These are phyloP conservation scores for Gremmenia infestans DNA, from an alignment of 2,329 filamentous ascomycete species.

Conservation along the genomic window DNA sequence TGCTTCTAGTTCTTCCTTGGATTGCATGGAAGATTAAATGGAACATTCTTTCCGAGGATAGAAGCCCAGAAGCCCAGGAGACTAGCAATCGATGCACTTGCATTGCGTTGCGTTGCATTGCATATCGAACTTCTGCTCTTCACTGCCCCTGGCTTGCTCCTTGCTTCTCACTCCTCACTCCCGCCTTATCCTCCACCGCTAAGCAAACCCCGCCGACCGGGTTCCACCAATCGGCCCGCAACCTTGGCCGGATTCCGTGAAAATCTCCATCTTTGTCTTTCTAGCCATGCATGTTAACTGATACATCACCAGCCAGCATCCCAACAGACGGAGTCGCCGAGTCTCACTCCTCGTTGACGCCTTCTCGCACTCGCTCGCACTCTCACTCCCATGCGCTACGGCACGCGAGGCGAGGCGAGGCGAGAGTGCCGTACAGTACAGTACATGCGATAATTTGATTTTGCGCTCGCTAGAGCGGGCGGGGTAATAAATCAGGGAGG, in stretches of 20 bases:
- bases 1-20: no score
- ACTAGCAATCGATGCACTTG: no score
- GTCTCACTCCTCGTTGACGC: background rate
- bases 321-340: background rate
- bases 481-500: conserved; percentile 3
- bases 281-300: no score
- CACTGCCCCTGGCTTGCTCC: no score
- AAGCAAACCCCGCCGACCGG: conserved; percentile 6
- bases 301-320: background rate
- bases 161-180: no score
- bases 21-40: no score
- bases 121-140: no score
- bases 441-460: background rate
- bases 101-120: no score
- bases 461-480: conserved; percentile 20
- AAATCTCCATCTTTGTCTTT: no score
- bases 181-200: background rate
- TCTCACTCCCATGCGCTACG: background rate
- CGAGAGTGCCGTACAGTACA: no score
- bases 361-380: background rate
- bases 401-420: background rate
- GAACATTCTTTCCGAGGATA: no score
- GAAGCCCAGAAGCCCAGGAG: no score
- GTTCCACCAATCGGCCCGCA: conserved; percentile 20
- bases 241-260: conserved; percentile 6